phyloP scores from a whole-genome alignment of 441 rosid genomes.

The Erodium trifolium region DNA sequence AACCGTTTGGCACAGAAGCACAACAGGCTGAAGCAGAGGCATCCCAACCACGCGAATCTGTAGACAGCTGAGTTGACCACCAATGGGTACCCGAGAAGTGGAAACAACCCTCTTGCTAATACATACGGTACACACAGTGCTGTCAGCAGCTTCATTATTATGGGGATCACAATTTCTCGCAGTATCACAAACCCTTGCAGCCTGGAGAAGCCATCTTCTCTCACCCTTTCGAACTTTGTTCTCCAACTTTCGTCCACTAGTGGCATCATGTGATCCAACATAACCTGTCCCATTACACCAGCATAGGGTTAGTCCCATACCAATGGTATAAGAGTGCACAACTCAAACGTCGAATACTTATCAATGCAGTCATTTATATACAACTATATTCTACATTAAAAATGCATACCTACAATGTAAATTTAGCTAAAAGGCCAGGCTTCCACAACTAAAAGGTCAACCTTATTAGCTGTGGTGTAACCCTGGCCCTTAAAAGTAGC shows the following conservation, averaged over 20 bases:
- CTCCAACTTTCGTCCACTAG: constrained; percentile 88
- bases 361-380: too few relatives aligned
- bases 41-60: constrained; percentile 93
- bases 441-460: too few relatives aligned
- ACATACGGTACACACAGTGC: constrained; percentile 93
- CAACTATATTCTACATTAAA: too few relatives aligned
- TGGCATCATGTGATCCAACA: constrained; percentile 96
- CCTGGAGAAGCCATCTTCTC: constrained; percentile 88
- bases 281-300: constrained; percentile 44
- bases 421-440: too few relatives aligned
- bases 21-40: constrained; percentile 55
- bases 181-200: constrained; percentile 89
- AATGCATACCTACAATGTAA: too few relatives aligned
- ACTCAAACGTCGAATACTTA: too few relatives aligned
- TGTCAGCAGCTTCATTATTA: constrained; percentile 85
- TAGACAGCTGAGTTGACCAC: constrained; percentile 88
- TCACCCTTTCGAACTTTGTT: constrained; percentile 77
- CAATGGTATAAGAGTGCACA: too few relatives aligned
- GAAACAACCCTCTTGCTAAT: constrained; percentile 82
- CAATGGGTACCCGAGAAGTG: constrained; percentile 76
- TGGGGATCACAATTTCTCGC: constrained; percentile 77
- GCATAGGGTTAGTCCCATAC: too few relatives aligned
- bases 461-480: too few relatives aligned
- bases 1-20: constrained; percentile 87
- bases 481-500: too few relatives aligned